Conservation (phyloP, 2,329 filamentous ascomycete species). For the Colletotrichum coccodes region DNA sequence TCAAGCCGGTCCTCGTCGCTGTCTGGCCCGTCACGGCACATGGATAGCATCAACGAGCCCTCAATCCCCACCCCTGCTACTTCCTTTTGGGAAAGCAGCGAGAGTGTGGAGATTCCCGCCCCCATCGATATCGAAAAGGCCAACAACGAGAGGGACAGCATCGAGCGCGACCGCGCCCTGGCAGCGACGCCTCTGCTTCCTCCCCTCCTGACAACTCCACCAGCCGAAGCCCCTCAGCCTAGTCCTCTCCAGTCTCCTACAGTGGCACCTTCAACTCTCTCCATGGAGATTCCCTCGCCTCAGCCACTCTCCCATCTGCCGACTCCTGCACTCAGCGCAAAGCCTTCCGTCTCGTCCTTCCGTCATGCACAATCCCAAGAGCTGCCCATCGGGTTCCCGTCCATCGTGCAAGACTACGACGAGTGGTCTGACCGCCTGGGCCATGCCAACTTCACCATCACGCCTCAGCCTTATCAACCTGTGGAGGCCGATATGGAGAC, state of each 20-base stretch:
- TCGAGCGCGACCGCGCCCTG: slow-evolving; percentile 67
- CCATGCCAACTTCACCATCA: slow-evolving; percentile 92
- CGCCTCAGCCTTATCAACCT: slow-evolving; percentile 82
- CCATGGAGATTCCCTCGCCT: slow-evolving; percentile 50
- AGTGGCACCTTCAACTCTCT: slow-evolving; percentile 68
- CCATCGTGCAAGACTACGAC: slow-evolving; percentile 76
- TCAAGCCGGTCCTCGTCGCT: slow-evolving; percentile 85
- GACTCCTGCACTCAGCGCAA: slow-evolving; percentile 72
- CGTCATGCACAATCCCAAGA: slow-evolving; percentile 53
- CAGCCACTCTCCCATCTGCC: slow-evolving; percentile 60
- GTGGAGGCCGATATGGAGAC: slow-evolving; percentile 67
- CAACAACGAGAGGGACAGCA: slow-evolving; percentile 59
- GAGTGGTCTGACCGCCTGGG: slow-evolving; percentile 88
- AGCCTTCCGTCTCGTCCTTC: slow-evolving; percentile 71
- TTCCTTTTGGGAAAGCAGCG: slow-evolving; percentile 70
- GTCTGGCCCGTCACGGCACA: slow-evolving; percentile 66
- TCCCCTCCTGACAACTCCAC: slow-evolving; percentile 75
- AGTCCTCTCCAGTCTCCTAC: slow-evolving; percentile 90
- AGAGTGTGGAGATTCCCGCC: slow-evolving; percentile 60
- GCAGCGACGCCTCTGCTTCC: slow-evolving; percentile 88
- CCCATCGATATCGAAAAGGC: slow-evolving; percentile 64
- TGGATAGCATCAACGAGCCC: slow-evolving; percentile 59
- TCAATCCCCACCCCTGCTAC: slow-evolving; percentile 68
- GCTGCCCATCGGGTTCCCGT: slow-evolving; percentile 66
- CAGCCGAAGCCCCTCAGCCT: slow-evolving; percentile 67